Evolutionary conservation across 2,329 filamentous ascomycete species (phyloP), one percentile per base, ranked within the genome.

Genomic region (Diaporthe vexans): DNA sequence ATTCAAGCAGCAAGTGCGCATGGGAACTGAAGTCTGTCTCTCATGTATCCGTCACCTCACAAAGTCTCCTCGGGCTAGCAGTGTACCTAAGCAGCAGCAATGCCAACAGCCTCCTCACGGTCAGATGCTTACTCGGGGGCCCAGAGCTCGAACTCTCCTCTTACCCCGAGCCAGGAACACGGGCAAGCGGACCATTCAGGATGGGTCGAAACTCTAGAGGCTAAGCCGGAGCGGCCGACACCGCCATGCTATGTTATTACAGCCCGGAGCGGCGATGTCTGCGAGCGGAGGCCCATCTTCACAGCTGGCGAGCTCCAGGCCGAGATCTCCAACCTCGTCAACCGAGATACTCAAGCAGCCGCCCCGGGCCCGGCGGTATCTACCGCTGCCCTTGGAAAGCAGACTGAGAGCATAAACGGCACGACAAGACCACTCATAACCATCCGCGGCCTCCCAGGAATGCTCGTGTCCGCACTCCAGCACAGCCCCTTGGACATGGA

Each of bases 401-500:
- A 40, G n/a, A 19, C 52, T 10, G 17, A n/a, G 24, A n/a, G 54
- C 35, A 21, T 21, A n/a, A n/a, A 43, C 9, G 43, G n/a, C 4
- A 37, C 21, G 35, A 7, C 37, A 46, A 58, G 69, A 7, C 76
- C 75, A 9, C 68, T 81, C n/a, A 76, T 82, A 40, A 78, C 82
- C 6, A 21, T 83, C 6, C 78, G 77, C 26, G 79, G 79, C 48
- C 73, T 79, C 15, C 76, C 77, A 1, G 40, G 51, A 13, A 77
- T 78, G 2, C 79, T 79, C 26, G 52, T 74, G 0, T 75, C 78
- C 3, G 77, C 77, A 3, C 67, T 83, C 17, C 73, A 74, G 5
- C 65, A 46, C 3, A 56, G 75, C 33, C 77, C 75, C 19, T 58
- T 81, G 19, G 77, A 71, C 29, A 72, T 84, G 33, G 81, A 82